Evolutionary conservation across 2,329 filamentous ascomycete genomes (phyloP), one percentile per base, ranked within the genome.

Genomic region (Chaetomiaceae sp.): DNA sequence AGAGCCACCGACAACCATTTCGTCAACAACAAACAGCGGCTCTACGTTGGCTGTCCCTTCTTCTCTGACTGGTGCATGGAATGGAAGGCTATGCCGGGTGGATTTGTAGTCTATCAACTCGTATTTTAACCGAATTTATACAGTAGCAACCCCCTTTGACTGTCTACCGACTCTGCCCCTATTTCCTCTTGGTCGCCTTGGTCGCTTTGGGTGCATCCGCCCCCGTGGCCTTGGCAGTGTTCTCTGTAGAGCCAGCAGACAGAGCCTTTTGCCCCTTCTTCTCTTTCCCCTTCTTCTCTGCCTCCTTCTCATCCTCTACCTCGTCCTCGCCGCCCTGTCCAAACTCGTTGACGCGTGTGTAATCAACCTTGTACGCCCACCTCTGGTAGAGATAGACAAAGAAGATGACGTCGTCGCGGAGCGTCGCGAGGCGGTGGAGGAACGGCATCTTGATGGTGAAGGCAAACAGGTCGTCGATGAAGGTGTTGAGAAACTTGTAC

Each of bases 391-490:
- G 64, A 73, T 96, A 99, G 54, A 99, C 79, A 68, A 99, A 99
- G 79, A 99, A 99, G 67, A 99, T 97, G 60, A 99, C 79, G 66
- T 99, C 94, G 68, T 99, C 94, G 56, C 94, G 81, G 58, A 99
- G 80, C 0, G 94, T 97, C 0, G 94, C 90, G 46, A 99, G 77
- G 14, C 94, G 84, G 71, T 99, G 94, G 47, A 99, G 78, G 58
- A 91, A 83, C 0, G 94, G 94, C 94, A 99, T 99, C 75, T 97
- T 97, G 76, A 99, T 96, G 34, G 94, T 99, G 66, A 97, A 99
- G 2, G 94, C 94, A 67, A 99, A 99, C 29, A 99, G 77, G 67
- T 99, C 94, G 71, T 99, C 94, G 69, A 99, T 97, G 70, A 99
- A 99, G 5, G 94, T 97, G 75, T 97, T 96, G 60, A 97, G 76